Percentiles rank a stretch among this genome's conserved stretches.
Evolutionary conservation across 352 stramenopile species (phyloP).

Genomic region (Phytophthora podocarpi): DNA sequence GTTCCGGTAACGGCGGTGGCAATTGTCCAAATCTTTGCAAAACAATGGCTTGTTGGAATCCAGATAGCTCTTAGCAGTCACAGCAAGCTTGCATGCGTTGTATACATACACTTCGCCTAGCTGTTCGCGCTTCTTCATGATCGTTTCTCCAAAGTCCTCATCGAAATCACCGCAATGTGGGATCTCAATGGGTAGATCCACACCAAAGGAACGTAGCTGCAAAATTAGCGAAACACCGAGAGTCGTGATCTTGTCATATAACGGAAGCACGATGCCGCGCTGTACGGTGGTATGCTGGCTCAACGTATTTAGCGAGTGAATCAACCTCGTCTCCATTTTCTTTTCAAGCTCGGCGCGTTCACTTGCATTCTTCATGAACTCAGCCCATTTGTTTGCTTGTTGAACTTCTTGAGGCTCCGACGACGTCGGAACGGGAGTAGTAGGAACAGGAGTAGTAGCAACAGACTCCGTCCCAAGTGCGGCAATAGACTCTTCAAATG

Average conservation of each 20-base stretch:
- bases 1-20: conserved; percentile 51
- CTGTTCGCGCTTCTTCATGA: conserved; percentile 43
- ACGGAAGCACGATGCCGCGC: conserved; percentile 63
- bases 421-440: not conserved
- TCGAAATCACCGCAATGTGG: conserved; percentile 73
- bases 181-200: conserved; percentile 69
- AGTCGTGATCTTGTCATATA: conserved; percentile 66
- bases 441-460: not conserved
- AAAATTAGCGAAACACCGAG: conserved; percentile 69
- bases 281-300: conserved; percentile 33
- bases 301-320: conserved; percentile 34
- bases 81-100: conserved; percentile 61
- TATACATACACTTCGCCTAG: conserved; percentile 65
- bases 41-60: conserved; percentile 50
- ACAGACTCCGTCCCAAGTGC: not conserved
- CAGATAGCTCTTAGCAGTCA: conserved; percentile 28
- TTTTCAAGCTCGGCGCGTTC: conserved; percentile 32
- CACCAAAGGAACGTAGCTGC: conserved; percentile 54
- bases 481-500: conserved; percentile 17
- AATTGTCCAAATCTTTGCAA: conserved; percentile 47
- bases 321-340: conserved; percentile 34
- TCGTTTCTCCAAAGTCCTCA: conserved; percentile 35
- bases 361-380: conserved; percentile 19
- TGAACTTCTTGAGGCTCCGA: conserved; percentile 4
- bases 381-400: conserved; percentile 16